These are phyloP conservation scores for Colletotrichum scovillei DNA, from an alignment of 2,329 filamentous ascomycete species.

Conservation along the genomic window DNA sequence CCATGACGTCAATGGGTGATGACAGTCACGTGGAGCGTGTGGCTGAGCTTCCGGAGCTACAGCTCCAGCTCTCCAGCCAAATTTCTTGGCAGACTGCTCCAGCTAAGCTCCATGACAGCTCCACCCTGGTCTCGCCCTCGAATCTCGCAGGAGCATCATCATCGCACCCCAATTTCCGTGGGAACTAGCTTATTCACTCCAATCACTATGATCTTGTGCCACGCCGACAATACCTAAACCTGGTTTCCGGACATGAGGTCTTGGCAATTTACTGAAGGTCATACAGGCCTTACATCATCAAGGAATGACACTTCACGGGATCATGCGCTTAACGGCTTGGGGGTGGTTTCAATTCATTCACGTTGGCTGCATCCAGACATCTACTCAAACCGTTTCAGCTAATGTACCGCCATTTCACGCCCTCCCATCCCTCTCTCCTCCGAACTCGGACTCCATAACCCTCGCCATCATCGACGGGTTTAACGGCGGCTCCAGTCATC, in stretches of 20 bases:
- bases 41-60: not conserved
- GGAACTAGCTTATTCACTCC: not conserved
- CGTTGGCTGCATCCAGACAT: not conserved
- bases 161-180: conserved; percentile 1
- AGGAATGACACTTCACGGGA: not conserved
- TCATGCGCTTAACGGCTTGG: not conserved
- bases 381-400: not conserved
- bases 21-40: conserved; percentile 6
- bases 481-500: not conserved
- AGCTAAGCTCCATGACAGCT: not conserved
- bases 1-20: conserved; percentile 24
- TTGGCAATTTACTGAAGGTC: not conserved
- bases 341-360: not conserved
- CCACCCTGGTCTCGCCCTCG: not conserved
- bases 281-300: not conserved
- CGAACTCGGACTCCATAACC: conserved; percentile 16
- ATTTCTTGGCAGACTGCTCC: not conserved
- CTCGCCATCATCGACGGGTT: conserved; percentile 15
- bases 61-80: conserved; percentile 15
- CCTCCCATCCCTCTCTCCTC: conserved; percentile 30
- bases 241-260: not conserved
- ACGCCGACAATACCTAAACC: not conserved
- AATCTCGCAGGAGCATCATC: conserved; percentile 6
- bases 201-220: not conserved
- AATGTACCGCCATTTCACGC: conserved; percentile 20